Base-by-base conservation (phyloP, 2,329 filamentous ascomycete genomes). In the Aureobasidium sp. region DNA sequence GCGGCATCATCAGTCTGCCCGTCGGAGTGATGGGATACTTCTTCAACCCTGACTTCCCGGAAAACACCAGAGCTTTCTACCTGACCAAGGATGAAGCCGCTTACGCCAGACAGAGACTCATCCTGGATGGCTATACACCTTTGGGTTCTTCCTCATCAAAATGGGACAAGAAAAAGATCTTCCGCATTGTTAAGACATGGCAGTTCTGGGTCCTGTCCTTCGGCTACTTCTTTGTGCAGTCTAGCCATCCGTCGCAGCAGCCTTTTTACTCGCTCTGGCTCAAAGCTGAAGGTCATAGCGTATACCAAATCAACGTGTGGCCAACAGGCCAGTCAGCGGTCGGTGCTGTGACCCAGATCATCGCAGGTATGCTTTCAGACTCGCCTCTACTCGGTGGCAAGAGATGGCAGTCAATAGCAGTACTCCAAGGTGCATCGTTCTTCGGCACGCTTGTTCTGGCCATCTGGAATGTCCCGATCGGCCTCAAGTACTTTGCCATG, bases 181-280 rank as follows among this genome's bases (percentile, higher is more conserved):
- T 65, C n/a, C 64, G 67, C 3, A 71, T 83, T 10, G 63, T 75
- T 2, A 68, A 65, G 5, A 78, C 75, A 41, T 77, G 75, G 65
- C 78, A 78, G 16, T 77, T 85, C 54, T 85, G 79, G 75, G 71
- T 76, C 0, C 69, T 85, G 10, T 70, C 83, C 0, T 63, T 79
- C 1, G 73, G 82, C 34, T 78, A 83, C 50, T 74, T 82, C 5
- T 73, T 85, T 29, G 85, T 85, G 70, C 85, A 81, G 79, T 84
- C 84, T 62, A 75, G 76, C 5, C 70, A 76, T n/a, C 63, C 58
- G 0, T 60, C 58, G 69, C 64, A 78, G 81, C 50, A 77, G 76
- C 1, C 75, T 69, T 7, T 73, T 77, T 1, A 81, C 62, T 68
- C 84, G 3, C 74, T 86, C 0, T 86, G 83, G 83, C 72, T 86